Base-by-base conservation (phyloP, 2,329 filamentous ascomycete species). In the Apiospora kogelbergensis region DNA sequence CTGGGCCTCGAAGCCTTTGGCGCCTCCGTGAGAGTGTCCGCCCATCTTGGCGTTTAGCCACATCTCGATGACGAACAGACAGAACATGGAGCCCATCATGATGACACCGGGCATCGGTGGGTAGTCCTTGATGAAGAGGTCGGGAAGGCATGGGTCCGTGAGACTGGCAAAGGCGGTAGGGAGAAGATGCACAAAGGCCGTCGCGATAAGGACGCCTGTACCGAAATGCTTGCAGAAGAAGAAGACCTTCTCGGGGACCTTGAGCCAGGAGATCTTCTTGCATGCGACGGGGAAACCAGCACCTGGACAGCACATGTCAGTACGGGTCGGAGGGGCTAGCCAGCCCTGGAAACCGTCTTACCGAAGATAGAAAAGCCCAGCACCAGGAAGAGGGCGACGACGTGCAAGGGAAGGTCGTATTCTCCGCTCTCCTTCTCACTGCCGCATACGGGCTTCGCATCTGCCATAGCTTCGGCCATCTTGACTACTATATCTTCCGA, bases 171-270 rank as follows among this genome's bases (percentile, higher is more conserved):
- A 90, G 20, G 88, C 88, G 3, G 87, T 89, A 0, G 88, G 88
- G 7, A 90, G 83, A 72, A 90, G 82, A 83, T 93, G 91, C 24
- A 93, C 90, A 73, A 93, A 93, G 2, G 91, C 91, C 1, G 91
- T 93, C 33, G 91, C 90, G 69, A 93, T 87, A 45, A 93, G 82
- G 22, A 93, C 91, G 70, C 91, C 91, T 0, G 91, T 93, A 76
- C 91, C 89, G 71, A 91, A 91, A 74, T 90, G 88, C 73, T 90
- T 90, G 79, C 86, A 89, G 68, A 87, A 85, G 75, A 90, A 90
- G 78, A 90, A 89, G 41, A 88, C 75, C 72, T 82, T 84, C 1
- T 84, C 80, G 0, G 87, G 86, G 10, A 89, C 85, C 77, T 86
- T 88, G 74, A 90, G 79, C 84, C 85, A 87, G 68, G 79, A 84